phyloP scores from a whole-genome alignment of 2,329 filamentous ascomycete species.

The Diaporthe batatas region DNA sequence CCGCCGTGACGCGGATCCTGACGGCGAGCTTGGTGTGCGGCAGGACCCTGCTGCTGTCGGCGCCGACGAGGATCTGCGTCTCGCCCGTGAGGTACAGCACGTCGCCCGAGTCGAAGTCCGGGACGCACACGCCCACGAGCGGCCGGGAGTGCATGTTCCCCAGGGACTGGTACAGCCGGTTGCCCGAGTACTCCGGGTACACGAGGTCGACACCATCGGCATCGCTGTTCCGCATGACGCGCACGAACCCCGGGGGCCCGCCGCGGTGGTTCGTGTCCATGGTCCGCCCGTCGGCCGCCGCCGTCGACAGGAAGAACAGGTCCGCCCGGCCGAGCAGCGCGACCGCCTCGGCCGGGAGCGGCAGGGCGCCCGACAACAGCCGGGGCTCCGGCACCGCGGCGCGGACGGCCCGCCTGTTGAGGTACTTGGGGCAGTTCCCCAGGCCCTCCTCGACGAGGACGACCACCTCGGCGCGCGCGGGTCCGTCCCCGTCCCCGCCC shows the following conservation, averaged over 20 bases:
- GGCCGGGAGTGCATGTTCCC: slow-evolving; percentile 81
- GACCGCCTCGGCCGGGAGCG: slow-evolving; percentile 67
- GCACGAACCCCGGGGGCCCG: slow-evolving; percentile 79
- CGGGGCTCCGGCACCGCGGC: slow-evolving; percentile 66
- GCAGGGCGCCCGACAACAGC: slow-evolving; percentile 53
- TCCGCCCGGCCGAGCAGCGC: slow-evolving; percentile 75
- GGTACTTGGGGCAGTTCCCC: slow-evolving; percentile 89
- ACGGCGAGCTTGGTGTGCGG: slow-evolving; percentile 80
- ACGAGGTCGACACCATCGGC: slow-evolving; percentile 64
- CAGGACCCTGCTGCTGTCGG: slow-evolving; percentile 72
- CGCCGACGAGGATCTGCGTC: slow-evolving; percentile 75
- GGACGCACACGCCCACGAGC: slow-evolving; percentile 76
- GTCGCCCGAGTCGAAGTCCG: slow-evolving; percentile 79
- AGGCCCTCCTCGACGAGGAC: slow-evolving; percentile 79
- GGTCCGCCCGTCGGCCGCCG: slow-evolving; percentile 69
- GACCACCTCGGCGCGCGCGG: slow-evolving; percentile 65
- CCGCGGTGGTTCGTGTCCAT: slow-evolving; percentile 92
- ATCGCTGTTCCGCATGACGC: slow-evolving; percentile 71
- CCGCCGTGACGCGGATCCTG: slow-evolving; percentile 72
- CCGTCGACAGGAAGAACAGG: slow-evolving; percentile 78
- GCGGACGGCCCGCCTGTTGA: slow-evolving; percentile 78
- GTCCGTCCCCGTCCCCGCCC: slow-evolving; percentile 48
- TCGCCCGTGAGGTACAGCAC: slow-evolving; percentile 81
- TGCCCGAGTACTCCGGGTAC: slow-evolving; percentile 89
- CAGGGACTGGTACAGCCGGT: slow-evolving; percentile 85